A percentile compares a stretch with the other conserved stretches of the same genome.
Conservation (phyloP, 345 rosid genomes). For the Punica granatum region DNA sequence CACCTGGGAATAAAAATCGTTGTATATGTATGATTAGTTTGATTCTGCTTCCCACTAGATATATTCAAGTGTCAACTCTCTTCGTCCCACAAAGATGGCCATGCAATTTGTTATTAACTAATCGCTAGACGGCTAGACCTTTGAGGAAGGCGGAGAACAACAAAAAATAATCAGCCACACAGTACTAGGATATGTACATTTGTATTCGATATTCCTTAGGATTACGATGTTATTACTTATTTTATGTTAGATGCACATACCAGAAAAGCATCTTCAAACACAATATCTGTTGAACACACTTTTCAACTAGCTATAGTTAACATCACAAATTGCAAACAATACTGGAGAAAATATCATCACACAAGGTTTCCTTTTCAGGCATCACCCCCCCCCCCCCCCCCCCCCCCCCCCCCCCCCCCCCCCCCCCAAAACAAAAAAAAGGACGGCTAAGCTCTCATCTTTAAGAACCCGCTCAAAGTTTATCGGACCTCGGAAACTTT, state of each 20-base stretch:
- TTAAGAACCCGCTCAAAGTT: too few relatives aligned
- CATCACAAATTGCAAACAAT: conserved; percentile 2
- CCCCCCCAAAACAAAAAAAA: too few relatives aligned
- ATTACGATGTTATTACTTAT: not conserved
- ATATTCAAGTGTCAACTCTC: not conserved
- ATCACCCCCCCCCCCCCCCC: too few relatives aligned
- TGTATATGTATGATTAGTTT: not conserved
- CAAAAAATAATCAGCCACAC: not conserved
- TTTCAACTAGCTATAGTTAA: not conserved
- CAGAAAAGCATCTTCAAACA: not conserved
- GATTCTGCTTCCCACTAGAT: not conserved
- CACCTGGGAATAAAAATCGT: not conserved
- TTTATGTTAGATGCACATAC: not conserved
- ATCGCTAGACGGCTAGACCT: not conserved
- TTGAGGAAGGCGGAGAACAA: not conserved
- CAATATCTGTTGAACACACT: not conserved
- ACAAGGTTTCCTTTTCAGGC: not conserved
- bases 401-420: too few relatives aligned
- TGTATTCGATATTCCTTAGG: not conserved
- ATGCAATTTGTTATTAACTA: not conserved
- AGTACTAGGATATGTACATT: not conserved
- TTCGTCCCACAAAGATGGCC: not conserved
- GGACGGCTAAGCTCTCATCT: too few relatives aligned
- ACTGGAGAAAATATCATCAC: not conserved
- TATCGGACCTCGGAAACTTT: too few relatives aligned